Base-by-base conservation (phyloP, 768 basidiomycete species). In the Amanita exitialis region DNA sequence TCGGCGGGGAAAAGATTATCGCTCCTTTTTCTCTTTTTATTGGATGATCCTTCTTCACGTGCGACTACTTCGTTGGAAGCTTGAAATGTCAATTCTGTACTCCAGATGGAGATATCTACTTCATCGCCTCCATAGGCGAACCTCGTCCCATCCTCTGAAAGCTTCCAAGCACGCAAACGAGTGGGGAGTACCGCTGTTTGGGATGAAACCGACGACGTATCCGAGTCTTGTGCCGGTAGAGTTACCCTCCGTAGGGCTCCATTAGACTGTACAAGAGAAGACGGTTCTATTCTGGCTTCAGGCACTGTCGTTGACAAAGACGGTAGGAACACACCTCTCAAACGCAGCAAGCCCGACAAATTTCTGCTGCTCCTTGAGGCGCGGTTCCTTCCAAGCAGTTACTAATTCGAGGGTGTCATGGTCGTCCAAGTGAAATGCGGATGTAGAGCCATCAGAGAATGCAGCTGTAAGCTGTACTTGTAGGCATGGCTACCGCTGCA, bases 61-160 rank as follows among this genome's bases (percentile, higher is more conserved):
- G 56, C 52, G 7, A 62, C 23, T n/a, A 9, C n/a, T 39, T 48
- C 36, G 12, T 39, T 27, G 54, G 45, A 64, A 27, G 43, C 61
- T 54, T 62, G 77, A 71, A 65, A 87, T 61, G 64, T 72, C 57
- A 58, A 56, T 58, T 90, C 83, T 6, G 77, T 74, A 59, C 86
- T 70, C 90, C 90, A 93, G 3, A 91, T 60, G 1, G 89, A 91
- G 2, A 87, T 63, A 51, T 90, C 86, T 15, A 93, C 87, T 64
- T 93, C 90, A 55, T 91, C 82, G 2, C 90, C 90, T 10, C 84
- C 90, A 54, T 90, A 92, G 2, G 82, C 76, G 67, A 93, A 91
- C 0, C 74, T 75, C 32, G 71, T 61, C 2, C 66, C 67, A 52
- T 76, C 68, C 15, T 67, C 60, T 1, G 80, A 77, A 20, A 88